Evolutionary conservation across 768 basidiomycete species (phyloP).

Genomic region (Pholiota molesta): DNA sequence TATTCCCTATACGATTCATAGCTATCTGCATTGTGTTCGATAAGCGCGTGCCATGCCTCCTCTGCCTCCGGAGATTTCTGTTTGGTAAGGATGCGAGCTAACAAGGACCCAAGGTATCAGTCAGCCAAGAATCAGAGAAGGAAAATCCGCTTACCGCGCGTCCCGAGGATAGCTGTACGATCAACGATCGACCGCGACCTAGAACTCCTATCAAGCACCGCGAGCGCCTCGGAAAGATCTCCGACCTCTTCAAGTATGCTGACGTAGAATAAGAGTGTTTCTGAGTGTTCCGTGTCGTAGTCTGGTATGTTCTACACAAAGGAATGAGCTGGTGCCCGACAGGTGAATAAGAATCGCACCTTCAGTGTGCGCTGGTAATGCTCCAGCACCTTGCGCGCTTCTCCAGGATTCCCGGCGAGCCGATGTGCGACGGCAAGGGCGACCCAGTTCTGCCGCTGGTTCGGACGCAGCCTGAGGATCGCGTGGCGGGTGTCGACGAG

Average conservation of each 20-base stretch:
- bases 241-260: conserved; percentile 73
- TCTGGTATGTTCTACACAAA: conserved; percentile 65
- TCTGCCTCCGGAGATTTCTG: conserved; percentile 71
- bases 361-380: conserved; percentile 74
- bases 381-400: conserved; percentile 74
- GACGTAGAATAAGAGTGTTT: conserved; percentile 79
- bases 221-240: conserved; percentile 60
- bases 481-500: conserved; percentile 83
- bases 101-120: conserved; percentile 14
- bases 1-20: conserved; percentile 80
- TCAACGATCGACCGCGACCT: conserved; percentile 73
- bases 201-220: conserved; percentile 63
- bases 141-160: conserved; percentile 50
- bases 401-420: conserved; percentile 71
- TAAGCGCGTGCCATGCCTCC: conserved; percentile 76
- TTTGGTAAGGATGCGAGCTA: conserved; percentile 81
- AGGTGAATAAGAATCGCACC: conserved; percentile 39
- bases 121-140: conserved; percentile 10
- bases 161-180: conserved; percentile 67
- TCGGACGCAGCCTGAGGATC: conserved; percentile 80
- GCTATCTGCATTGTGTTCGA: conserved; percentile 86
- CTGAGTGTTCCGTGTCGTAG: conserved; percentile 83
- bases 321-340: not conserved
- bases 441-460: conserved; percentile 87
- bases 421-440: conserved; percentile 88